Percentiles rank a stretch among this genome's conserved stretches.
Evolutionary conservation across 805 yeast genomes (phyloP).

Genomic region (Nakazawaea ernobii): DNA sequence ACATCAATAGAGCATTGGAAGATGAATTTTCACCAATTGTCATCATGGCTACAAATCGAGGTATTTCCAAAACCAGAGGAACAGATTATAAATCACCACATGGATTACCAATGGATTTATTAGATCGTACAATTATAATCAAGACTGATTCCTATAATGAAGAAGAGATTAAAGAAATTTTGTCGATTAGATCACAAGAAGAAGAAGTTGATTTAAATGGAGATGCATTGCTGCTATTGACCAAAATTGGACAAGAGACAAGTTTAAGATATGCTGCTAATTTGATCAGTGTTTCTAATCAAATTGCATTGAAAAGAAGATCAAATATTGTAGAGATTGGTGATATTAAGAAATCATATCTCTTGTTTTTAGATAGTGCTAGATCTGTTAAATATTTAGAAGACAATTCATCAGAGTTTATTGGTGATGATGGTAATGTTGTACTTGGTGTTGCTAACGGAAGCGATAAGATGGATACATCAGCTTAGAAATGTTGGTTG

Average conservation of each 20-base stretch:
- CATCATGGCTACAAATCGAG: constrained; percentile 97
- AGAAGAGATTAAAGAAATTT: constrained; percentile 81
- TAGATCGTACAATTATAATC: constrained; percentile 90
- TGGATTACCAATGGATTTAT: constrained; percentile 92
- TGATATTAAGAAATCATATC: constrained; percentile 83
- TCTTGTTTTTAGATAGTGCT: constrained; percentile 80
- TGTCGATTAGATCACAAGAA: constrained; percentile 85
- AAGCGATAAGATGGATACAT: constrained; percentile 34
- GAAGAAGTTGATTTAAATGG: constrained; percentile 82
- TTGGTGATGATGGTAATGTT: constrained; percentile 76
- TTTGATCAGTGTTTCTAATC: constrained; percentile 84
- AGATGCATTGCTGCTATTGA: constrained; percentile 82
- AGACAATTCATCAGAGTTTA: constrained; percentile 49
- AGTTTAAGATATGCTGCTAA: constrained; percentile 90
- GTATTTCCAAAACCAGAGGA: constrained; percentile 89
- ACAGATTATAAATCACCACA: constrained; percentile 93
- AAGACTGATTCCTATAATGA: constrained; percentile 74
- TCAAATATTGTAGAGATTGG: constrained; percentile 60
- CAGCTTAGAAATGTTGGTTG: constrained; percentile 16
- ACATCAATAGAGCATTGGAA: constrained; percentile 91
- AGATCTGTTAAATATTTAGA: constrained; percentile 85
- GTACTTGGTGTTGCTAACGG: constrained; percentile 34
- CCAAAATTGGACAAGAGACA: constrained; percentile 86
- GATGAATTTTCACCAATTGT: constrained; percentile 96
- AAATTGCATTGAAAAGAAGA: constrained; percentile 79